phyloP scores from a whole-genome alignment of 257 asterid genomes.

The Solanum lignicaule region DNA sequence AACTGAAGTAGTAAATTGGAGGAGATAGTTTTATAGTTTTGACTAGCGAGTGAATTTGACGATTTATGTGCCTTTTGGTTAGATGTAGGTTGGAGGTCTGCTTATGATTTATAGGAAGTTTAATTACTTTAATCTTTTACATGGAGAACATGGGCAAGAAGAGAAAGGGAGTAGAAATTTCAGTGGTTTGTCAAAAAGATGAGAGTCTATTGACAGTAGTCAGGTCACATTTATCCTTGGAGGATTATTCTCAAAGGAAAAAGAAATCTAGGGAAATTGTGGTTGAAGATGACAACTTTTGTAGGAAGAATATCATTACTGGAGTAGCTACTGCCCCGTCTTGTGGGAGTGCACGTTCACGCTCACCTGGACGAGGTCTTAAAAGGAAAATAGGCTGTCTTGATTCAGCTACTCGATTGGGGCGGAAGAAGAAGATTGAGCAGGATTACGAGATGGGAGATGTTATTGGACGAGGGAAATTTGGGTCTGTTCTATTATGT shows the following conservation, averaged over 20 bases:
- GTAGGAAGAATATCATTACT: slow-evolving; percentile 35
- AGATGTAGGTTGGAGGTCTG: slow-evolving; percentile 1
- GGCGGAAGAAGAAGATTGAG: slow-evolving; percentile 77
- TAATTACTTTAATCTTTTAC: not conserved
- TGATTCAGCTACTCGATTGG: slow-evolving; percentile 64
- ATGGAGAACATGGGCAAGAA: slow-evolving; percentile 55
- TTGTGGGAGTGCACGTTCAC: slow-evolving; percentile 43
- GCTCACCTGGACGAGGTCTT: slow-evolving; percentile 54
- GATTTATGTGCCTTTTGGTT: slow-evolving; percentile 1
- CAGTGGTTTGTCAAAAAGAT: slow-evolving; percentile 2
- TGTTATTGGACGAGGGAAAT: slow-evolving; percentile 64
- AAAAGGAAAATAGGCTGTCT: slow-evolving; percentile 90
- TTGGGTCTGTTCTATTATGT: slow-evolving; percentile 71
- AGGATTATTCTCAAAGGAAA: slow-evolving; percentile 56
- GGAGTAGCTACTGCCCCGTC: slow-evolving; percentile 80
- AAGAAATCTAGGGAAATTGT: slow-evolving; percentile 65
- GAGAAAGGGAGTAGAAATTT: slow-evolving; percentile 48
- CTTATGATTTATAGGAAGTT: not conserved
- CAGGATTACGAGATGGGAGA: slow-evolving; percentile 53
- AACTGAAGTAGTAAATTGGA: not conserved
- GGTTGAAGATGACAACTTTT: slow-evolving; percentile 23
- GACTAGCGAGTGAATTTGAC: not conserved
- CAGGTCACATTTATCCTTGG: slow-evolving; percentile 62
- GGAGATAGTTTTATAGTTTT: not conserved
- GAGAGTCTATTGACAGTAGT: slow-evolving; percentile 18